Conservation (phyloP, 192 early-diverging fungal genomes). For the Allomyces macrogynus region DNA sequence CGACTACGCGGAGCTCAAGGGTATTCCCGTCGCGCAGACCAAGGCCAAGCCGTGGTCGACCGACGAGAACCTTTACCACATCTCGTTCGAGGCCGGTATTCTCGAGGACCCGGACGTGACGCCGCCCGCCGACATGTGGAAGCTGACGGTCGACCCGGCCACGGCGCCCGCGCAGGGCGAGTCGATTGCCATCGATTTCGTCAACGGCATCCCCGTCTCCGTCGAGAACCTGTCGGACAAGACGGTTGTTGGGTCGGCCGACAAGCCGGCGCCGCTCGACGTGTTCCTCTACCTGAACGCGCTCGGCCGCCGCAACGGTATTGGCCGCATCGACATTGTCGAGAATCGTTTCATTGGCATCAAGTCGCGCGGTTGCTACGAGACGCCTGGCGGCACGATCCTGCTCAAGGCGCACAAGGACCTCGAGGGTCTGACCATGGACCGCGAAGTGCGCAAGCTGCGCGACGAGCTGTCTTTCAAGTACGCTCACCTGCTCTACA, state of each 20-base stretch:
- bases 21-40: constrained; percentile 88
- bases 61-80: constrained; percentile 98
- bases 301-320: constrained; percentile 85
- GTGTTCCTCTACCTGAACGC: constrained; percentile 93
- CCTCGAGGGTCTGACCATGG: constrained; percentile 82
- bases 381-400: constrained; percentile 94
- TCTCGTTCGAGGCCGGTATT: constrained; percentile 95
- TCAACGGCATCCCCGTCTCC: constrained; percentile 67
- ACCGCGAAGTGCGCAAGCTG: constrained; percentile 83
- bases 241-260: constrained; percentile 31
- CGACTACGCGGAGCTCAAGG: constrained; percentile 72
- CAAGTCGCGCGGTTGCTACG: constrained; percentile 98
- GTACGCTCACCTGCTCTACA: constrained; percentile 63
- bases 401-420: constrained; percentile 88
- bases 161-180: constrained; percentile 91
- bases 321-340: constrained; percentile 97
- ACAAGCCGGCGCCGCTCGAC: constrained; percentile 42
- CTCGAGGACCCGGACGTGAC: constrained; percentile 89
- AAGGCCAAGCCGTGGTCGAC: constrained; percentile 95
- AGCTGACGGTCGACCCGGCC: constrained; percentile 90
- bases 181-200: constrained; percentile 77
- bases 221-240: constrained; percentile 64
- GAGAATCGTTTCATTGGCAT: constrained; percentile 98
- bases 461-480: constrained; percentile 78
- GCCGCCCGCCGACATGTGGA: constrained; percentile 99